Base-by-base conservation (phyloP, 2,329 filamentous ascomycete genomes). In the Fusarium dlaminii region DNA sequence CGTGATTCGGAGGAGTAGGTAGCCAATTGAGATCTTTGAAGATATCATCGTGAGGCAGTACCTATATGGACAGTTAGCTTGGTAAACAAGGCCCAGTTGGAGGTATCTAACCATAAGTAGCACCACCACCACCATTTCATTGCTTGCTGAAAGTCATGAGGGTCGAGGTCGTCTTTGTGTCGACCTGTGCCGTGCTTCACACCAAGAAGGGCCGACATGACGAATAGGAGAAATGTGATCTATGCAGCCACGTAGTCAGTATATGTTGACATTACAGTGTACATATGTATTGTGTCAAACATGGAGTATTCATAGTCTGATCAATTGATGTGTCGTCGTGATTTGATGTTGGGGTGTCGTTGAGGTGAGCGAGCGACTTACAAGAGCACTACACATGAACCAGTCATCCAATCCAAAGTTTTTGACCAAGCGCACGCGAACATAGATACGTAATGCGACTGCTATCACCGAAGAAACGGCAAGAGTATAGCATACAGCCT, bases 21-120 rank as follows among this genome's bases (percentile, higher is more conserved):
- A 81, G n/a, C 81, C 82, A 70, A 86, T 85, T 36, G 84, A 86
- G 22, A 84, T 76, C 66, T 86, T 86, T 59, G 81, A 82, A 17
- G 79, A 62, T 24, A 83, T 79, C 81, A 83, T 83, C 27, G 79
- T 75, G 36, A 80, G 48, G 49, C 79, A 80, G 73, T 83, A 84
- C 78, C 79, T 59, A 15, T 15, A 29, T 36, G 32, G 24, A n/a
- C 8, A 12, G 18, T 59, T 13, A 59, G 56, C 32, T 30, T 37
- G 24, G 27, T 22, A 13, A 12, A n/a, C 12, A 29, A 29, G 27
- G 20, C 5, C 6, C 12, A 10, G 10, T n/a, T 29, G 11, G 12
- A 36, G 20, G 20, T 14, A 6, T 9, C 56, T 18, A 37, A 59
- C 56, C 65, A 81, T 24, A 83, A 66, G 54, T 83, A 83, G 72